phyloP scores from a whole-genome alignment of 208 protist species.

The Wallacemonas collosoma region DNA sequence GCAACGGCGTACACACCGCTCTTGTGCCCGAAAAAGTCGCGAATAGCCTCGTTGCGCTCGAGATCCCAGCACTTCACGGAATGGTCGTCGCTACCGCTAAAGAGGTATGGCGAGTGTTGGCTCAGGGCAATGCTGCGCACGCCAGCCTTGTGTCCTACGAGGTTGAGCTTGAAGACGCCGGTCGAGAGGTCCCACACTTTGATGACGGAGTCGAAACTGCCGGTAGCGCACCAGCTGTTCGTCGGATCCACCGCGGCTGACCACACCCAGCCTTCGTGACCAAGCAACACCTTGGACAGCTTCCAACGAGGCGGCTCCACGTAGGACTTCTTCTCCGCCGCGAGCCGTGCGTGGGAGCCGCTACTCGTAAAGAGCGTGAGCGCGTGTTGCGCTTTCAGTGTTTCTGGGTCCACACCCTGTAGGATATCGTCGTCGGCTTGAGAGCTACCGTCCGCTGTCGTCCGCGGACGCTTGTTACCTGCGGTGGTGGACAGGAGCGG shows the following conservation, averaged over 20 bases:
- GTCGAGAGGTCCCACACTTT: conserved; percentile 99
- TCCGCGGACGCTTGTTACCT: conserved; percentile 35
- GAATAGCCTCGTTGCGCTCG: conserved; percentile 93
- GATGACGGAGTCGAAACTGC: conserved; percentile 98
- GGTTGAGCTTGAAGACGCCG: conserved; percentile 97
- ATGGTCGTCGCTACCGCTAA: conserved; percentile 98
- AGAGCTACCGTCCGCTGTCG: neutral
- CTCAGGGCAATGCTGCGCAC: conserved; percentile 92
- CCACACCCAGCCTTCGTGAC: conserved; percentile 97
- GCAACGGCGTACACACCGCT: conserved; percentile 93
- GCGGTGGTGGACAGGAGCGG: neutral
- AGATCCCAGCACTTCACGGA: conserved; percentile 99
- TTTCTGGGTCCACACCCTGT: conserved; percentile 52
- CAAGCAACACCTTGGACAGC: conserved; percentile 91
- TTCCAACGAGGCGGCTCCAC: conserved; percentile 91
- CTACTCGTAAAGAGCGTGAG: conserved; percentile 31
- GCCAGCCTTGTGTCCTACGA: conserved; percentile 98
- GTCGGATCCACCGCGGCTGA: conserved; percentile 95
- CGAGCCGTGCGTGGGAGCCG: conserved; percentile 19
- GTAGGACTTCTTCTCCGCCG: conserved; percentile 27
- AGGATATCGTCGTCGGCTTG: conserved; percentile 27
- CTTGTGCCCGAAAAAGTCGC: conserved; percentile 98
- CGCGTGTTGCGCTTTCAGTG: conserved; percentile 52
- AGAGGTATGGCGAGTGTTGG: conserved; percentile 97
- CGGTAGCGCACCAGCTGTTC: conserved; percentile 99